These are phyloP conservation scores for Macrophomina pseudophaseolina DNA, from an alignment of 2,329 filamentous ascomycete species.

Conservation along the genomic window DNA sequence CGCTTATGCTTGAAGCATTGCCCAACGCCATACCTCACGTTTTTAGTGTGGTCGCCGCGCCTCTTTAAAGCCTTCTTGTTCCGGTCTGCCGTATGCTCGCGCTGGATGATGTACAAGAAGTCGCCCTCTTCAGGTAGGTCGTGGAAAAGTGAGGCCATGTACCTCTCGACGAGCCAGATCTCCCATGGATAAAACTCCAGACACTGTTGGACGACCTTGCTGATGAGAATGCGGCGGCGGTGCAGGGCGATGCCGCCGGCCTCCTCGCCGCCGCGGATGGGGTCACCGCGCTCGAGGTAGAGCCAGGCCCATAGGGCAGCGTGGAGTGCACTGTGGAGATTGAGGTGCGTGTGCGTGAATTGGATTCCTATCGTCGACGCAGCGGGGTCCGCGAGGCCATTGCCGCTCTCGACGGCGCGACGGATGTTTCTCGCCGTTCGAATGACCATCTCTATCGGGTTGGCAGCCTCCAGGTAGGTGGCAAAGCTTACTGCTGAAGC, in stretches of 20 bases:
- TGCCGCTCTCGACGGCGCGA: slow-evolving; percentile 62
- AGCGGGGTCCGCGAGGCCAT: background rate
- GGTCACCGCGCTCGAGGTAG: slow-evolving; percentile 43
- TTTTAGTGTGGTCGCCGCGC: slow-evolving; percentile 26
- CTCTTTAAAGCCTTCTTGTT: slow-evolving; percentile 61
- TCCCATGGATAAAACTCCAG: slow-evolving; percentile 73
- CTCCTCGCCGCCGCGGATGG: slow-evolving; percentile 29
- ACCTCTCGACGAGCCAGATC: slow-evolving; percentile 70
- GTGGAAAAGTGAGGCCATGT: slow-evolving; percentile 67
- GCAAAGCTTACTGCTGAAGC: slow-evolving; percentile 45
- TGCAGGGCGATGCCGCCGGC: slow-evolving; percentile 32
- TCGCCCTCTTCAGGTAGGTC: slow-evolving; percentile 59
- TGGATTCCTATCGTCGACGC: slow-evolving; percentile 12
- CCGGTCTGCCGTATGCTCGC: slow-evolving; percentile 29
- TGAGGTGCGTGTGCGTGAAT: slow-evolving; percentile 32
- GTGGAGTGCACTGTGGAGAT: slow-evolving; percentile 69
- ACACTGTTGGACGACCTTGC: slow-evolving; percentile 68
- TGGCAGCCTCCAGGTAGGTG: slow-evolving; percentile 68
- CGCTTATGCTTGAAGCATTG: slow-evolving; percentile 83
- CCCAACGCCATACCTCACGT: slow-evolving; percentile 58
- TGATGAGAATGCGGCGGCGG: slow-evolving; percentile 62
- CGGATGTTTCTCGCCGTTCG: slow-evolving; percentile 83
- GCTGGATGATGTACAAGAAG: slow-evolving; percentile 61
- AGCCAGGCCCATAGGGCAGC: slow-evolving; percentile 73
- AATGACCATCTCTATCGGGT: slow-evolving; percentile 70